A percentile compares a stretch with the other conserved stretches of the same genome.
phyloP scores from a whole-genome alignment of 345 rosid species.

The Chamaenerion angustifolium region DNA sequence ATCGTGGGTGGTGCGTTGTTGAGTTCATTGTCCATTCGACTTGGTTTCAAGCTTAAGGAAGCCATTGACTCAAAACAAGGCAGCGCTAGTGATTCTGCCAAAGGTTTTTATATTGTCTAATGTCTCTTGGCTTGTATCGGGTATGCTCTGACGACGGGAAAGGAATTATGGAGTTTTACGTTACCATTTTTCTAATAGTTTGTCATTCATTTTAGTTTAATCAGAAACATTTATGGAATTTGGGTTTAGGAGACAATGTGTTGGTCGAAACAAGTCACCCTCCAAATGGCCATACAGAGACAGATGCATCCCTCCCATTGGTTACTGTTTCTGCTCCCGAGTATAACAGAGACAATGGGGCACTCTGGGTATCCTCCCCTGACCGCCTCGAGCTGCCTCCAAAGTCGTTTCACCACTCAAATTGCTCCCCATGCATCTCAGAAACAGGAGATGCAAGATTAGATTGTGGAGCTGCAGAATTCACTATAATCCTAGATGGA shows the following conservation, averaged over 20 bases:
- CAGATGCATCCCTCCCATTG: no score
- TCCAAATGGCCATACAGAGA: conserved; percentile 19
- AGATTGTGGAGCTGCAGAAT: conserved; percentile 55
- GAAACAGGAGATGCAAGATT: conserved; percentile 98
- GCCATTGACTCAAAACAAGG: conserved; percentile 42
- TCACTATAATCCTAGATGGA: conserved; percentile 47
- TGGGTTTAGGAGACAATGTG: not conserved
- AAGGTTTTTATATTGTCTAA: conserved; percentile 16
- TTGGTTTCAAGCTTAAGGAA: conserved; percentile 84
- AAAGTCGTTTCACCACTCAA: conserved; percentile 60
- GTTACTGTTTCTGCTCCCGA: conserved; percentile 44
- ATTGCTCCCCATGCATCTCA: conserved; percentile 86
- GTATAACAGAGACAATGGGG: conserved; percentile 8
- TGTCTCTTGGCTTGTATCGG: no score
- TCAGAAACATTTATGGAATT: not conserved
- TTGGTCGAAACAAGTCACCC: conserved; percentile 31
- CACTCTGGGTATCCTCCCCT: conserved; percentile 13
- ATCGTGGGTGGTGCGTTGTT: no score
- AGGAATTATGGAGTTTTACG: no score
- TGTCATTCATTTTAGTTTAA: not conserved
- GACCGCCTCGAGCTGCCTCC: conserved; percentile 69
- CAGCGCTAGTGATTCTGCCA: conserved; percentile 20
- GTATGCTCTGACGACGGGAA: no score
- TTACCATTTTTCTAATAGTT: not conserved
- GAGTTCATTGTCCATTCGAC: conserved; percentile 76